These are phyloP conservation scores for Zymoseptoria pseudotritici DNA, from an alignment of 2,329 filamentous ascomycete genomes.

Conservation along the genomic window DNA sequence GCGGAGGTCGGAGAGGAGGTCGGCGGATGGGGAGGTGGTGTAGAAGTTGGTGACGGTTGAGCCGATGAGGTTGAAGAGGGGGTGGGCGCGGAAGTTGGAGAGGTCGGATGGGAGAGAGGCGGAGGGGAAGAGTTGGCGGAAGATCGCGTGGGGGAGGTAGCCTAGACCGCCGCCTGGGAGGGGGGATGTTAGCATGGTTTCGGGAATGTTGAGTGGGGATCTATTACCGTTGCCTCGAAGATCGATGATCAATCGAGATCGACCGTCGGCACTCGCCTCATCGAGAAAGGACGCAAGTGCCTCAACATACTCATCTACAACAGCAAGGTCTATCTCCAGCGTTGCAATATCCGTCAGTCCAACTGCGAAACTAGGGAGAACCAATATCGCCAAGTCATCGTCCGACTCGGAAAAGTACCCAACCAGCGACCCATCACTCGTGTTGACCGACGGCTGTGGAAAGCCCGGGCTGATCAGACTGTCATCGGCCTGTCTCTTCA, in stretches of 20 bases:
- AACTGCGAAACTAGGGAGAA: conserved; percentile 33
- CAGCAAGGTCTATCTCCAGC: background rate
- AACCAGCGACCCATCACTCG: conserved; percentile 21
- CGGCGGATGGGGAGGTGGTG: background rate
- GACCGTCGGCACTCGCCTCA: conserved; percentile 39
- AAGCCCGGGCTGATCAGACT: background rate
- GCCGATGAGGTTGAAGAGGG: conserved; percentile 32
- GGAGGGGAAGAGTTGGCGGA: conserved; percentile 49
- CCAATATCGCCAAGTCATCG: conserved; percentile 42
- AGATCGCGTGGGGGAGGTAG: conserved; percentile 37
- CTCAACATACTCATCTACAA: conserved; percentile 30
- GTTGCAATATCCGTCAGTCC: background rate
- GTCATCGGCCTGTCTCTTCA: conserved; percentile 6
- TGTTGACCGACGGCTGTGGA: conserved; percentile 1
- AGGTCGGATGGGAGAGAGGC: conserved; percentile 36
- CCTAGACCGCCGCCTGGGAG: conserved; percentile 43
- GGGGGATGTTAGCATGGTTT: background rate
- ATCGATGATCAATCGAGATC: conserved; percentile 59
- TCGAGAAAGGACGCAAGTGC: conserved; percentile 41
- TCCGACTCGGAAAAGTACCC: conserved; percentile 42
- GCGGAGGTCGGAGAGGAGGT: background rate
- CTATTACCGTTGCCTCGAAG: conserved; percentile 46
- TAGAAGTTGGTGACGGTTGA: conserved; percentile 19
- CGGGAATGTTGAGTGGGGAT: background rate
- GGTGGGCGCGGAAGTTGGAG: conserved; percentile 38